phyloP scores from a whole-genome alignment of 805 yeast genomes.

The Candida jianshihensis region DNA sequence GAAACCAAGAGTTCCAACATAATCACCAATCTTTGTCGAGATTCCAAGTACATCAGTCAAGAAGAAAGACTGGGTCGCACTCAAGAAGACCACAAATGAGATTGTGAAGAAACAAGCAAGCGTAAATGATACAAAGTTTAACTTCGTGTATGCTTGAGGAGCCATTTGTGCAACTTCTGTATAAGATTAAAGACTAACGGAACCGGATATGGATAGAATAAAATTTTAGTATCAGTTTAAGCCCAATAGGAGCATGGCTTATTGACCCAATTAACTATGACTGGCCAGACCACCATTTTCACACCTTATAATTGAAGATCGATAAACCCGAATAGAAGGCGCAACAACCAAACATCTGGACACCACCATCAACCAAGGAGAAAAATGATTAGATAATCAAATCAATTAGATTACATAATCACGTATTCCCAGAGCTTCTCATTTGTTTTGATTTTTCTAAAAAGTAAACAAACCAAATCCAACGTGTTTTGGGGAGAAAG shows the following conservation, averaged over 20 bases:
- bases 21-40: slow-evolving; percentile 31
- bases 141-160: slow-evolving; percentile 13
- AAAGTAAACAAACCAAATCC: neutral
- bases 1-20: slow-evolving; percentile 43
- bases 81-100: slow-evolving; percentile 35
- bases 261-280: too few species aligned
- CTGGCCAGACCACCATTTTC: neutral
- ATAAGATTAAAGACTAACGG: too few species aligned
- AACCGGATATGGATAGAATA: too few species aligned
- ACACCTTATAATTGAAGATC: slow-evolving; percentile 6
- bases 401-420: too few species aligned
- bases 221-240: too few species aligned
- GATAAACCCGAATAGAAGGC: neutral
- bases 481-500: neutral
- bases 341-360: neutral
- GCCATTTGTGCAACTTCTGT: too few species aligned
- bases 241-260: too few species aligned
- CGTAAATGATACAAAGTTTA: slow-evolving; percentile 27
- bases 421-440: neutral
- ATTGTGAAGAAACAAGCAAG: slow-evolving; percentile 33
- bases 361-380: too few species aligned
- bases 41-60: slow-evolving; percentile 30
- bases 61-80: slow-evolving; percentile 38
- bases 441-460: neutral
- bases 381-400: too few species aligned